Evolutionary conservation across 2,329 filamentous ascomycete species (phyloP), one percentile per base, ranked within the genome.

Genomic region (Sclerotiophoma versabilis): DNA sequence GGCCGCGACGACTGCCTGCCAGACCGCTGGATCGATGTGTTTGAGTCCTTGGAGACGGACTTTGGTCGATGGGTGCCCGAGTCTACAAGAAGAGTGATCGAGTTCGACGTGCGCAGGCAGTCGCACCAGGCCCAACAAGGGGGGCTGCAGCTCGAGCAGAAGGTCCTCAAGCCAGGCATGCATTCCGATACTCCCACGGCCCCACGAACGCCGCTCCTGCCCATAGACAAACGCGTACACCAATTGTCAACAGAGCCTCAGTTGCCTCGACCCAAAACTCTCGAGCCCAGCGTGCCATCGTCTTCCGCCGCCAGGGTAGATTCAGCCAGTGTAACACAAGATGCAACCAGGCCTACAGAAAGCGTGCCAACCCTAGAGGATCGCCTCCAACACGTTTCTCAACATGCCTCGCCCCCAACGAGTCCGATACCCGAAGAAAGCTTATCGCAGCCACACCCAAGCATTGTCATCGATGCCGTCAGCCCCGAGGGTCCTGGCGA

Each of bases 1-100:
- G 93, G 92, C 1, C 82, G 87, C 49, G 82, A 89, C 36, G 95
- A 99, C 67, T 91, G 89, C 0, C 79, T 99, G 9, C 95, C 95
- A 0, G 90, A 96, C 33, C 73, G 79, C 23, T 99, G 93, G 95
- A 85, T 98, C 50, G 91, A 96, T 65, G 84, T 87, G 4, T 88
- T 98, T 77, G 95, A 98, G 72, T 76, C 78, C 0, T 80, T 96
- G 4, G 95, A 99, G 73, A 80, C 83, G 10, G 84, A 87, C 25
- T 96, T 93, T 74, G 85, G 87, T 7, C 83, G 87, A 20, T 99
- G 95, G 95, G 86, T 87, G 36, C 87, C 89, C 41, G 83, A 88
- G 41, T 92, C 90, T 26, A 91, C 96, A 68, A 83, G 83, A 55
- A 87, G 84, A 64, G 83, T 93, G n/a, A 80, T 88, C 43, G 86